Percentiles rank a stretch among this genome's conserved stretches.
phyloP scores from a whole-genome alignment of 257 asterid genomes.

The Echium plantagineum region DNA sequence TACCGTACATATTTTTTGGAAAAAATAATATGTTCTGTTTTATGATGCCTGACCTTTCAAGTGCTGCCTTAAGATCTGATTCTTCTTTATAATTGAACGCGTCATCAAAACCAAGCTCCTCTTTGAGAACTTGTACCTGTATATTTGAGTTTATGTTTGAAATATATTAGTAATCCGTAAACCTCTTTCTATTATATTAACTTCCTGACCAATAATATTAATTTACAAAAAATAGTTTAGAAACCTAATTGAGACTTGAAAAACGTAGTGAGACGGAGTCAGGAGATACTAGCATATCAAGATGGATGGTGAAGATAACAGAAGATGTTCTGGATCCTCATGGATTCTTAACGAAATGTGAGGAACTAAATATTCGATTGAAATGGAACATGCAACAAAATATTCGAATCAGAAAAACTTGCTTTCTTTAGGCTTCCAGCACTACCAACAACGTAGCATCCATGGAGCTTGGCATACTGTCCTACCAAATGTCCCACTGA shows the following conservation, averaged over 20 bases:
- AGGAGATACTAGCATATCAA: too few relatives aligned
- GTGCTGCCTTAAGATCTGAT: slow-evolving; percentile 43
- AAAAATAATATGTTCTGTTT: not conserved
- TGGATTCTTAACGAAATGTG: too few relatives aligned
- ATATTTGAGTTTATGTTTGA: not conserved
- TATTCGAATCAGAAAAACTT: not conserved
- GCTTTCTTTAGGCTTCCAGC: slow-evolving; percentile 36
- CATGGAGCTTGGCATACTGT: slow-evolving; percentile 57
- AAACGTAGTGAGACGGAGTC: too few relatives aligned
- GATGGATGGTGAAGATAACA: too few relatives aligned
- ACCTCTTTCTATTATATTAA: too few relatives aligned
- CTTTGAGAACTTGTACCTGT: slow-evolving; percentile 51
- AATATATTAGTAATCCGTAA: too few relatives aligned
- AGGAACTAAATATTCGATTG: too few relatives aligned
- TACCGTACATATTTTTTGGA: not conserved
- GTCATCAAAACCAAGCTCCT: slow-evolving; percentile 64
- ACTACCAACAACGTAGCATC: slow-evolving; percentile 68
- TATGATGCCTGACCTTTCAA: slow-evolving; percentile 28
- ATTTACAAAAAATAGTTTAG: too few relatives aligned
- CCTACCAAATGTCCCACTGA: slow-evolving; percentile 72
- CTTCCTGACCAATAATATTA: not conserved
- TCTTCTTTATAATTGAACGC: slow-evolving; percentile 78
- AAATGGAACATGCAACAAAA: too few relatives aligned
- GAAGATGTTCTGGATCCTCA: too few relatives aligned
- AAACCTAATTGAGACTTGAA: too few relatives aligned